phyloP scores from a whole-genome alignment of 176 grass and related monocot species.

The Canna indica region DNA sequence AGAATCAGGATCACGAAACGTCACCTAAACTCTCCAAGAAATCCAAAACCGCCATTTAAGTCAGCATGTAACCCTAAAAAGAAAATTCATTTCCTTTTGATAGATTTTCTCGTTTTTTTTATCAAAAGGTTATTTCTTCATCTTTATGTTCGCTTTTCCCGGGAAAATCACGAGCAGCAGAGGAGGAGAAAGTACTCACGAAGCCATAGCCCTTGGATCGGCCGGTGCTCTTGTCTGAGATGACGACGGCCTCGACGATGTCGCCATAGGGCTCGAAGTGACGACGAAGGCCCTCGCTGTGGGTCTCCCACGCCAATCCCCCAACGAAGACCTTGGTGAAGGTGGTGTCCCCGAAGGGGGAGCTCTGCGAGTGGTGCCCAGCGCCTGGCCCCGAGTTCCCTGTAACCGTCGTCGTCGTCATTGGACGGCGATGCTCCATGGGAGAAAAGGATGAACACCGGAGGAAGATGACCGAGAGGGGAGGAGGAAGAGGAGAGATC shows the following conservation, averaged over 20 bases:
- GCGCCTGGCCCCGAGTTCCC: background rate
- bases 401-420: background rate
- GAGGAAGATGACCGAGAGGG: no score
- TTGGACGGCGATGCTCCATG: background rate
- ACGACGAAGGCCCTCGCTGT: slow-evolving; percentile 53
- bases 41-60: background rate
- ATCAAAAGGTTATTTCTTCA: background rate
- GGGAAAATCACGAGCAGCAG: background rate
- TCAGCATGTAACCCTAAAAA: background rate
- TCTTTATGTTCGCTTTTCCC: background rate
- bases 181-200: slow-evolving; percentile 25
- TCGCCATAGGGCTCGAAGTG: slow-evolving; percentile 77
- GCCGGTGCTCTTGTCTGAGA: slow-evolving; percentile 72
- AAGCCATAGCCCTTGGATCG: slow-evolving; percentile 96
- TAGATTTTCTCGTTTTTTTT: background rate
- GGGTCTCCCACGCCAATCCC: slow-evolving; percentile 39
- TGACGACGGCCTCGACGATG: slow-evolving; percentile 91
- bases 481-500: background rate
- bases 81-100: background rate
- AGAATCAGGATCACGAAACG: slow-evolving; percentile 15
- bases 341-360: slow-evolving; percentile 19
- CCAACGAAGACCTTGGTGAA: slow-evolving; percentile 22
- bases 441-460: no score
- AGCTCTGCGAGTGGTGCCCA: background rate
- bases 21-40: slow-evolving; percentile 10